Conservation (phyloP, 2,329 filamentous ascomycete species). For the Cytospora mali region DNA sequence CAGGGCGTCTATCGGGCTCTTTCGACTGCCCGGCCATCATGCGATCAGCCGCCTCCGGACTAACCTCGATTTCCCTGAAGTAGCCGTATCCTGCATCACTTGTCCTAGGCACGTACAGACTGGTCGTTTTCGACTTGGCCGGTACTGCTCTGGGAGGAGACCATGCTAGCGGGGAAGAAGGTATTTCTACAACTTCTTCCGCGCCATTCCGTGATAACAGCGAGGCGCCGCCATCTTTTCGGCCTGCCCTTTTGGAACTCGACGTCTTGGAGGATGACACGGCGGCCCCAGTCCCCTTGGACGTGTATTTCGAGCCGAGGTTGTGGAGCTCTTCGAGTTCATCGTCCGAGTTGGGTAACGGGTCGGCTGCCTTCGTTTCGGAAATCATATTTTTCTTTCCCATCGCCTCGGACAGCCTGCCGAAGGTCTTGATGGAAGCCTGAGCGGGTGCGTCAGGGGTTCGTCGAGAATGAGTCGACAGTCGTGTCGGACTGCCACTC, state of each 20-base stretch:
- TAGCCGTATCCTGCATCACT: conserved; percentile 33
- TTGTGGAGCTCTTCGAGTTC: conserved; percentile 43
- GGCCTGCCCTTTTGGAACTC: neutral
- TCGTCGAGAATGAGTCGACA: neutral
- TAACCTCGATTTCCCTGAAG: conserved; percentile 34
- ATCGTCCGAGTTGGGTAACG: conserved; percentile 7
- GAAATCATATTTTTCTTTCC: neutral
- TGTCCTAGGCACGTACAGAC: conserved; percentile 33
- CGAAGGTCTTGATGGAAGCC: conserved; percentile 34
- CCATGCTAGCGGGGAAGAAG: neutral
- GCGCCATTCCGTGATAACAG: neutral
- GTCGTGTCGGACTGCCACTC: neutral
- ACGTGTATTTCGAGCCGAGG: conserved; percentile 42
- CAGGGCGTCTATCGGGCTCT: neutral
- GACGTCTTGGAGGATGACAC: neutral
- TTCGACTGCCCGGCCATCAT: conserved; percentile 15
- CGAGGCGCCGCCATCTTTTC: neutral
- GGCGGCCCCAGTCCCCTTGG: neutral
- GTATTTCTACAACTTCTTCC: neutral
- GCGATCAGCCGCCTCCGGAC: conserved; percentile 32
- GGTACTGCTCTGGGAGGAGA: neutral
- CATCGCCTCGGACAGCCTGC: conserved; percentile 32
- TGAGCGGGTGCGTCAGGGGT: neutral
- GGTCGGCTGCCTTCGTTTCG: neutral
- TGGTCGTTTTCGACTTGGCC: conserved; percentile 25